These are phyloP conservation scores for Fraxinus greggii DNA, from an alignment of 305 asterid species.

Conservation along the genomic window DNA sequence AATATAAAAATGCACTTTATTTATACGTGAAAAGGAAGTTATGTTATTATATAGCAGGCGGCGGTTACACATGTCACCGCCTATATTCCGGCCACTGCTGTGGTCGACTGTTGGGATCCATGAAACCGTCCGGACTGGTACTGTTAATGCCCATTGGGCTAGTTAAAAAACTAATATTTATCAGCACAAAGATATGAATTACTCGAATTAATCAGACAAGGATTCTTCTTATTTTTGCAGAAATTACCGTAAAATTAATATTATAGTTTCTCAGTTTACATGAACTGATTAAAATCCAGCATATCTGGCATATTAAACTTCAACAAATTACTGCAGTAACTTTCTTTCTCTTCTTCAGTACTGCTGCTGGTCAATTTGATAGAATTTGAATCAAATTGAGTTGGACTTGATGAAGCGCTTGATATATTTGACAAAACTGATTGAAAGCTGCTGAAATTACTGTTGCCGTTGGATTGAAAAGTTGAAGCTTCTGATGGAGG, in stretches of 20 bases:
- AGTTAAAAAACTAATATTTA: conserved; percentile 15
- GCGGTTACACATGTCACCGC: conserved; percentile 30
- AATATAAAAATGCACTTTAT: conserved; percentile 22
- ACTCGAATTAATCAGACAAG: conserved; percentile 22
- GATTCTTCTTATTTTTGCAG: neutral
- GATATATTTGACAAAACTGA: conserved; percentile 56
- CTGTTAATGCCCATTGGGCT: conserved; percentile 23
- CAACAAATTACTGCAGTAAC: conserved; percentile 54
- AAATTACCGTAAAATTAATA: neutral
- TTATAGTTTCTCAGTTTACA: conserved; percentile 28
- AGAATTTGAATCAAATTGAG: conserved; percentile 32
- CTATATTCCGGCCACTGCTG: conserved; percentile 41
- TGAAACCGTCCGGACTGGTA: conserved; percentile 28
- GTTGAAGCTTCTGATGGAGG: conserved; percentile 50
- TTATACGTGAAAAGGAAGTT: conserved; percentile 23
- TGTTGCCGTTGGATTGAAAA: conserved; percentile 48
- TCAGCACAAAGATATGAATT: neutral
- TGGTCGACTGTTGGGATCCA: conserved; percentile 46
- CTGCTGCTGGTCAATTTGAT: conserved; percentile 25
- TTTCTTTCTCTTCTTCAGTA: conserved; percentile 61
- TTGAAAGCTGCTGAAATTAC: conserved; percentile 51
- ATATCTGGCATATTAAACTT: conserved; percentile 53
- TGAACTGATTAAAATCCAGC: conserved; percentile 52
- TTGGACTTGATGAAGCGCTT: conserved; percentile 54
- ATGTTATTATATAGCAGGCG: conserved; percentile 23